Evolutionary conservation across 805 yeast genomes (phyloP), one percentile per base, ranked within the genome.

Genomic region (Metschnikowia noctiluminum): DNA sequence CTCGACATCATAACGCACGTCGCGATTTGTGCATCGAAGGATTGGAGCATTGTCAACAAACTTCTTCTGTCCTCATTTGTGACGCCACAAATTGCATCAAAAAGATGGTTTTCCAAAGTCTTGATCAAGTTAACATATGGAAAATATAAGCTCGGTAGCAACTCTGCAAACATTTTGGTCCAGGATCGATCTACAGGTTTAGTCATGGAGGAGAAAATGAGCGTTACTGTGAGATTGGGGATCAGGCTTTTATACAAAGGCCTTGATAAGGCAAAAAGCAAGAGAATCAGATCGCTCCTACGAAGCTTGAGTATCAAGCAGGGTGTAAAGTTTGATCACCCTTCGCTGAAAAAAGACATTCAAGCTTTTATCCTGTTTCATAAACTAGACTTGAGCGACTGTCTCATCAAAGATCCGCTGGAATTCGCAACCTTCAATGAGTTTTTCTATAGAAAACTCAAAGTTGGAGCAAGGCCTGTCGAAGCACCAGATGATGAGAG

Each of bases 101-200:
- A 88, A 57, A 80, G 90, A 51, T 91, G 98, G 98, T 89, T 87
- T 60, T 77, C 91, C 3, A 89, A 87, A 59, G 79, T 87, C 2
- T 70, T 91, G 48, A 85, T 90, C 43, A 91, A 89, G 61, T 70
- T 94, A 41, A 88, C 94, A 0, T 90, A 89, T 62, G 99, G 99
- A 0, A 86, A 86, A 58, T 86, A 90, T 62, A 82, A 83, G 42
- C 68, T 92, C 35, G 97, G 97, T 2, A 63, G 73, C 37, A 89
- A 92, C 62, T 89, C 95, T 42, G 99, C 97, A 9, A 92, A 92
- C 61, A 92, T 94, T 30, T 71, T 94, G 43, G 97, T 92, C 2
- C 98, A 94, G 64, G 97, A 94, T 63, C 75, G 99, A 52, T 73
- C 78, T 14, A 85, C 97, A 0, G 99, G 99, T 0, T 78, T 88